These are phyloP conservation scores for Aspergillus bombycis DNA, from an alignment of 2,329 filamentous ascomycete genomes.

Conservation along the genomic window DNA sequence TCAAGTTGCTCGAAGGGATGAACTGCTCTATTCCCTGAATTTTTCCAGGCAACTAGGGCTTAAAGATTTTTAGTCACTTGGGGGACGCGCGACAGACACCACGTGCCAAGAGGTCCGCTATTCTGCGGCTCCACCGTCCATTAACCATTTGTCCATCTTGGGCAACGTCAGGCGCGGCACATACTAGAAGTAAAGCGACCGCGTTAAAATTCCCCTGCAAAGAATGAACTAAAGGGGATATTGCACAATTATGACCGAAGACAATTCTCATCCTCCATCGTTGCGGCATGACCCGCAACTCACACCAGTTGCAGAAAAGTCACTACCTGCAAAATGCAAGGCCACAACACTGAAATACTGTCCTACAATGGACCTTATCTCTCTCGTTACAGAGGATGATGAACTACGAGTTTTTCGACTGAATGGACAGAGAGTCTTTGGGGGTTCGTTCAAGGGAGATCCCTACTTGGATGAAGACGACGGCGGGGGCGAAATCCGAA, in stretches of 20 bases:
- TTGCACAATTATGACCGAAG: slow-evolving; percentile 25
- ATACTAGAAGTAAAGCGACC: background rate
- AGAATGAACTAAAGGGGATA: slow-evolving; percentile 29
- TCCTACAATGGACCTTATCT: slow-evolving; percentile 81
- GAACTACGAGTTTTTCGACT: slow-evolving; percentile 77
- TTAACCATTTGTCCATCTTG: slow-evolving; percentile 5
- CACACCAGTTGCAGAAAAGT: slow-evolving; percentile 44
- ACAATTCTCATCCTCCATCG: slow-evolving; percentile 15
- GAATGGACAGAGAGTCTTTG: slow-evolving; percentile 72
- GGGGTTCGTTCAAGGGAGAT: slow-evolving; percentile 44
- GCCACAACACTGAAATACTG: slow-evolving; percentile 68
- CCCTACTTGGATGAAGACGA: slow-evolving; percentile 49
- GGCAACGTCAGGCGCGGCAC: background rate
- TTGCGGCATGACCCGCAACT: slow-evolving; percentile 35
- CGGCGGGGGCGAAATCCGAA: slow-evolving; percentile 43
- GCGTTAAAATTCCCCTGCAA: background rate
- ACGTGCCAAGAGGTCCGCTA: slow-evolving; percentile 21
- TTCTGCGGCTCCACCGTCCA: slow-evolving; percentile 5
- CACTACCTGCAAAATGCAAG: slow-evolving; percentile 47
- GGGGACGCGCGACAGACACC: slow-evolving; percentile 11
- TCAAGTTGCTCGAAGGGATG: too few species aligned
- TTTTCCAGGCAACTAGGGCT: background rate
- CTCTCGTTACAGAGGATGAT: slow-evolving; percentile 68
- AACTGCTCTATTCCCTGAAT: background rate
- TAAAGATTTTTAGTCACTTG: background rate